Conservation (phyloP, 2,329 filamentous ascomycete genomes). For the Endoconidiophora polonica region DNA sequence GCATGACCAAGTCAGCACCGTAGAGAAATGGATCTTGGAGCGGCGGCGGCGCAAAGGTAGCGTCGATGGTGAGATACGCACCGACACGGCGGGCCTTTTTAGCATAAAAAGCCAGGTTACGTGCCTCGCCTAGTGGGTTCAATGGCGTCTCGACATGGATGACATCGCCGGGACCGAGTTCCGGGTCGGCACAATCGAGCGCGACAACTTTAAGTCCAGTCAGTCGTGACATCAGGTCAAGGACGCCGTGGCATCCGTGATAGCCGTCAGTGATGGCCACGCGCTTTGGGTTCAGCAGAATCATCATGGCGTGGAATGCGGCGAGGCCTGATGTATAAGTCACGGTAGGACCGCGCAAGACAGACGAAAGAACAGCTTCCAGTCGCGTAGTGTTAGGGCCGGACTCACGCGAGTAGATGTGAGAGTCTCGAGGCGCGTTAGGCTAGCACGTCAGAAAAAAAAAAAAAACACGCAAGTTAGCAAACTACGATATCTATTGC, state of each 20-base stretch:
- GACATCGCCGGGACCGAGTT: conserved; percentile 61
- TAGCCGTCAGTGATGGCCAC: conserved; percentile 76
- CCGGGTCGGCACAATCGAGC: conserved; percentile 48
- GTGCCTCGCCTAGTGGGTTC: conserved; percentile 76
- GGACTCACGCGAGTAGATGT: conserved; percentile 71
- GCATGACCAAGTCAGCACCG: conserved; percentile 79
- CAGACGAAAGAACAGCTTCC: conserved; percentile 60
- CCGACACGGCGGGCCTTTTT: conserved; percentile 53
- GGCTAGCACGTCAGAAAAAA: conserved; percentile 22
- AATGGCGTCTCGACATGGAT: conserved; percentile 87
- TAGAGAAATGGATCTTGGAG: conserved; percentile 69
- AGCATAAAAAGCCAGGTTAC: conserved; percentile 55
- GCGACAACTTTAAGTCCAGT: conserved; percentile 57
- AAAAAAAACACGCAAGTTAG: too few relatives aligned
- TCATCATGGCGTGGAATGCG: conserved; percentile 74
- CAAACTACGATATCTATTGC: neutral
- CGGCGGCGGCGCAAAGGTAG: conserved; percentile 83
- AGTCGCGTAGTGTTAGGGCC: conserved; percentile 71
- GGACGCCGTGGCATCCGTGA: conserved; percentile 83
- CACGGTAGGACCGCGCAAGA: conserved; percentile 53
- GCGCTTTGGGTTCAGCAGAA: conserved; percentile 66
- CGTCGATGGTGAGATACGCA: conserved; percentile 67
- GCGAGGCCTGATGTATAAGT: conserved; percentile 75
- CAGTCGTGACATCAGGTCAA: conserved; percentile 56
- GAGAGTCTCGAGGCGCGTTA: conserved; percentile 37